Conservation (phyloP, 768 basidiomycete species). For the Tulasnella sp. region DNA sequence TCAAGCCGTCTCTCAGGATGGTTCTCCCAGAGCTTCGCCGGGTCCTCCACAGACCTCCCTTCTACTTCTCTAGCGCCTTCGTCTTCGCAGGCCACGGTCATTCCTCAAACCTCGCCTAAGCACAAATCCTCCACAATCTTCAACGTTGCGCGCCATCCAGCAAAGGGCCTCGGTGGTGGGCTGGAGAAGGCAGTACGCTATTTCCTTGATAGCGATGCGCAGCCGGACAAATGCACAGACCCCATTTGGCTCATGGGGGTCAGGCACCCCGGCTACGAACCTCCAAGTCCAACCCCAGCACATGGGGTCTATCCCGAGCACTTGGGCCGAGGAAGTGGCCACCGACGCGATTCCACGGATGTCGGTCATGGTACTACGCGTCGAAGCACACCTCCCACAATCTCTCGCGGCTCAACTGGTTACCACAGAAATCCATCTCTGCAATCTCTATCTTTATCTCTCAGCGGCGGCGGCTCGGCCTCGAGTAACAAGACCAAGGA, state of each 20-base stretch:
- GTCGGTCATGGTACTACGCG: conserved; percentile 45
- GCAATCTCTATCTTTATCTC: conserved; percentile 33
- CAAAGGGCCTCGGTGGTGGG: conserved; percentile 56
- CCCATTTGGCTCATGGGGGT: conserved; percentile 90
- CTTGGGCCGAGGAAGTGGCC: background rate
- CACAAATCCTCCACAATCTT: conserved; percentile 46
- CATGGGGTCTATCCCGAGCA: background rate
- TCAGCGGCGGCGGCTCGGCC: conserved; percentile 27
- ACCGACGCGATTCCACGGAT: conserved; percentile 43
- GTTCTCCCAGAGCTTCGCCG: conserved; percentile 72
- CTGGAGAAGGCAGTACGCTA: conserved; percentile 83
- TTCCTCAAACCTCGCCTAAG: conserved; percentile 19
- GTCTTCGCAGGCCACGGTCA: conserved; percentile 45
- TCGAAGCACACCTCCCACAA: conserved; percentile 38
- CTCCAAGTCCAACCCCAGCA: conserved; percentile 32
- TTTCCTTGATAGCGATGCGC: conserved; percentile 84
- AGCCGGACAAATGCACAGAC: conserved; percentile 74
- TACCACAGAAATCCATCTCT: conserved; percentile 40
- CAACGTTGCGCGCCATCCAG: conserved; percentile 54
- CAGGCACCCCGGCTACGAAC: conserved; percentile 70
- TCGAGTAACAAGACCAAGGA: conserved; percentile 41
- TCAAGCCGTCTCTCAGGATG: conserved; percentile 74
- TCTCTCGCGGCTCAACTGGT: conserved; percentile 37
- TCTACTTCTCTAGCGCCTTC: conserved; percentile 35
- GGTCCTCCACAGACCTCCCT: conserved; percentile 58